Base-by-base conservation (phyloP, 169 alveolate genomes). In the Eimeria zaria region DNA sequence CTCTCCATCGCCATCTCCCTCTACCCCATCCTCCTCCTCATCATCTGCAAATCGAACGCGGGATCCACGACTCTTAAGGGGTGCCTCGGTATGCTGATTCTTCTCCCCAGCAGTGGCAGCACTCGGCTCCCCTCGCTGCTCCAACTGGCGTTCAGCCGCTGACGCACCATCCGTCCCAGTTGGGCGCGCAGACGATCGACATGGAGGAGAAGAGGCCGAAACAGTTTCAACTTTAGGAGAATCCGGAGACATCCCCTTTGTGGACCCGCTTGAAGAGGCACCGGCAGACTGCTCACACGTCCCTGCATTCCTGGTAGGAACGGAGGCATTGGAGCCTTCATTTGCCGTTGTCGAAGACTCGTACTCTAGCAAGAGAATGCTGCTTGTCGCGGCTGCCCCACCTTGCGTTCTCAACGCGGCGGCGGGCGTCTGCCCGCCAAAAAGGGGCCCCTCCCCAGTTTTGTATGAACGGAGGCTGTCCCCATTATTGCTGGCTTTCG, bases 11-110 rank as follows among this genome's bases (percentile, higher is more conserved):
- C 64, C 67, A 58, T 58, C 93, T 62, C 93, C 93, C 48, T 87
- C 93, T 22, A 39, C 67, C 41, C 93, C 93, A 36, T 83, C 91
- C 9, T 87, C 83, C n/a, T 87, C 93, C n/a, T 44, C 93, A 53
- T 87, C 93, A 62, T 87, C 93, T 41, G 93, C 93, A 87, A 87
- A 87, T 24, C 93, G 80, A 36, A 87, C 93, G 78, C 93, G 93
- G n/a, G 93, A 60, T 9, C 93, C 81, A 44, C 93, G 93, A 44
- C 51, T 20, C 64, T 46, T 87, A 8, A 60, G 46, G n/a, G 93
- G 93, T 33, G 71, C 53, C 60, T 87, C 93, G 20, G 81, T 87
- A 39, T 36, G 93, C 36, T 36, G 20, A 33, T 41, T 41, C 73
- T 39, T 36, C 67, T 48, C 81, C 51, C 27, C 81, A 24, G 81